A percentile compares a stretch with the other conserved stretches of the same genome.
Evolutionary conservation across 1,139 yeast species (phyloP).

Genomic region (Nakaseomyces sp.): DNA sequence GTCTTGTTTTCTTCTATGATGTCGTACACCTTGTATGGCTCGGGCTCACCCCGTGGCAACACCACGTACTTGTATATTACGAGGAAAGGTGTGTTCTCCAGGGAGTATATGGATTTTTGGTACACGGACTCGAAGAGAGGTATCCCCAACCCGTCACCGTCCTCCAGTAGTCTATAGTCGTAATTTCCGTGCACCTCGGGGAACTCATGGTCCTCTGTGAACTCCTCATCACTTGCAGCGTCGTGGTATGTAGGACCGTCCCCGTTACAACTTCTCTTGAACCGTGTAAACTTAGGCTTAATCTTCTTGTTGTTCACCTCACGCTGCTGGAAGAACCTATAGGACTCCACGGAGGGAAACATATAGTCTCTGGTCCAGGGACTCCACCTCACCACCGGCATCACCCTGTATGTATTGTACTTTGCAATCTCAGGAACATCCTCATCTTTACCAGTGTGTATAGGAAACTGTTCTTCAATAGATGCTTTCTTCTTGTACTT

Average conservation of each 20-base stretch:
- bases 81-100: background rate
- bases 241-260: background rate
- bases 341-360: background rate
- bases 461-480: background rate
- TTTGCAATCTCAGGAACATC: background rate
- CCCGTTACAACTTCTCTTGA: background rate
- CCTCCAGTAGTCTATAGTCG: too few species aligned
- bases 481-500: slow-evolving; percentile 1
- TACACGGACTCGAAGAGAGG: background rate
- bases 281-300: background rate
- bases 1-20: background rate
- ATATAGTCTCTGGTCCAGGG: background rate
- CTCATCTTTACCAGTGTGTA: background rate
- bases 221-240: background rate
- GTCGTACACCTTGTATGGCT: background rate
- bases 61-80: background rate
- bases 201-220: background rate
- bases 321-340: background rate
- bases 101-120: background rate
- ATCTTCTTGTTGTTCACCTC: background rate
- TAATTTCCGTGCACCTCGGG: too few species aligned
- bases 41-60: background rate
- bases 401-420: background rate
- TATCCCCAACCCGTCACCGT: background rate
- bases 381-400: slow-evolving; percentile 1